phyloP scores from a whole-genome alignment of 1,139 yeast genomes.

The Kodamaea suecica region DNA sequence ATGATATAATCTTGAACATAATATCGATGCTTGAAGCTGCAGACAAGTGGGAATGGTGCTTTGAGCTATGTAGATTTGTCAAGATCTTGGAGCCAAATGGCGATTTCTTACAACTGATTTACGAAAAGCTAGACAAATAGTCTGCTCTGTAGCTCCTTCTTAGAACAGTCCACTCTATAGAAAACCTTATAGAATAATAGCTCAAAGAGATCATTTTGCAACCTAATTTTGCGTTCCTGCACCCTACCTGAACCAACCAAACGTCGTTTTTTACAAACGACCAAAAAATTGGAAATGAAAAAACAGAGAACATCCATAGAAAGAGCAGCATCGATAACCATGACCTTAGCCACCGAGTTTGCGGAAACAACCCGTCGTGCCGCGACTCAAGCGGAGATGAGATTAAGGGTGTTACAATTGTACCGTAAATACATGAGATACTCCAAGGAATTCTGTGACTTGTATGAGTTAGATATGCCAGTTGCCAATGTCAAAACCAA shows the following conservation, averaged over 20 bases:
- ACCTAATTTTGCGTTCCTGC: slow-evolving; percentile 7
- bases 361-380: slow-evolving; percentile 80
- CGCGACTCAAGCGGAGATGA: slow-evolving; percentile 58
- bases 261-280: slow-evolving; percentile 20
- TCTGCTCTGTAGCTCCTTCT: too few species aligned
- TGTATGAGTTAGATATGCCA: slow-evolving; percentile 81
- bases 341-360: slow-evolving; percentile 75
- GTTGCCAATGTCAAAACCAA: slow-evolving; percentile 79
- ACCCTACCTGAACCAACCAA: slow-evolving; percentile 26
- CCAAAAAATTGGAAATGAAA: slow-evolving; percentile 8
- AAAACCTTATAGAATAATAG: too few species aligned
- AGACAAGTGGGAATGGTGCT: slow-evolving; percentile 44
- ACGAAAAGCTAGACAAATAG: not conserved
- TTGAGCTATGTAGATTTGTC: slow-evolving; percentile 45
- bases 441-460: slow-evolving; percentile 59
- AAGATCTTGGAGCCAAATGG: slow-evolving; percentile 38
- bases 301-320: slow-evolving; percentile 4
- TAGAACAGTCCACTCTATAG: too few species aligned
- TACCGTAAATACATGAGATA: slow-evolving; percentile 71
- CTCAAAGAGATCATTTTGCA: too few species aligned
- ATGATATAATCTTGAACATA: slow-evolving; percentile 32
- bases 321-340: slow-evolving; percentile 15
- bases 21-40: slow-evolving; percentile 32
- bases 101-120: slow-evolving; percentile 3
- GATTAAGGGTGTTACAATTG: slow-evolving; percentile 61